Evolutionary conservation across 768 basidiomycete genomes (phyloP).

Genomic region (Gloeostereum incarnatum): DNA sequence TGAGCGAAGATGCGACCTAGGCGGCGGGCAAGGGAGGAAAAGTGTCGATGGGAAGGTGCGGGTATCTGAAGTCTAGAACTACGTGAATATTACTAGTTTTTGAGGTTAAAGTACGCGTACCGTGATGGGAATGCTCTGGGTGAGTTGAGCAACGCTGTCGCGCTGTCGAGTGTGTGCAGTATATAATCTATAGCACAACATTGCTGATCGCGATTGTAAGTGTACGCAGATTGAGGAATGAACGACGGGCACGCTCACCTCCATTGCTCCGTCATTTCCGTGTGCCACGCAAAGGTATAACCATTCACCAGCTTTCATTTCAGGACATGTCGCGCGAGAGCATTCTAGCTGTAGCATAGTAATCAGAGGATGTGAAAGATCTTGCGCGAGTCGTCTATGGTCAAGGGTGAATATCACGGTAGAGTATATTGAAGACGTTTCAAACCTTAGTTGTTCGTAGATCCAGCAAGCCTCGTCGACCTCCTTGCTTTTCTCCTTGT

Average conservation of each 20-base stretch:
- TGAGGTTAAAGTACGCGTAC: slow-evolving; percentile 29
- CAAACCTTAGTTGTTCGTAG: slow-evolving; percentile 47
- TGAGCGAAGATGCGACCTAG: slow-evolving; percentile 95
- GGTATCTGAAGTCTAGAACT: slow-evolving; percentile 68
- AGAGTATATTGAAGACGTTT: slow-evolving; percentile 2
- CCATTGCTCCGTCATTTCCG: slow-evolving; percentile 80
- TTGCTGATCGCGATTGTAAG: slow-evolving; percentile 37
- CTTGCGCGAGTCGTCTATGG: slow-evolving; percentile 77
- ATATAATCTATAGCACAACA: slow-evolving; percentile 98
- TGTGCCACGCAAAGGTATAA: slow-evolving; percentile 93
- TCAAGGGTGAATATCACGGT: background rate
- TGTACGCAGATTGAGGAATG: background rate
- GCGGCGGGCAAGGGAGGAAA: slow-evolving; percentile 81
- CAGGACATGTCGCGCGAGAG: slow-evolving; percentile 77
- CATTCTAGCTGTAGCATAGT: slow-evolving; percentile 84
- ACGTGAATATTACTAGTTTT: background rate
- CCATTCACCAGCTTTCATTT: slow-evolving; percentile 99
- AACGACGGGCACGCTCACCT: slow-evolving; percentile 35
- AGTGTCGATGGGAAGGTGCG: slow-evolving; percentile 74
- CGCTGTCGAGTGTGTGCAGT: slow-evolving; percentile 86
- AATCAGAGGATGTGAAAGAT: slow-evolving; percentile 78
- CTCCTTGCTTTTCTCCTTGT: slow-evolving; percentile 32
- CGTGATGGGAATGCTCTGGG: slow-evolving; percentile 88
- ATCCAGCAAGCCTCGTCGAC: slow-evolving; percentile 86
- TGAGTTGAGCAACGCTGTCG: slow-evolving; percentile 86